Conservation (phyloP, 2,329 filamentous ascomycete species). For the Colletotrichum spaethianum region DNA sequence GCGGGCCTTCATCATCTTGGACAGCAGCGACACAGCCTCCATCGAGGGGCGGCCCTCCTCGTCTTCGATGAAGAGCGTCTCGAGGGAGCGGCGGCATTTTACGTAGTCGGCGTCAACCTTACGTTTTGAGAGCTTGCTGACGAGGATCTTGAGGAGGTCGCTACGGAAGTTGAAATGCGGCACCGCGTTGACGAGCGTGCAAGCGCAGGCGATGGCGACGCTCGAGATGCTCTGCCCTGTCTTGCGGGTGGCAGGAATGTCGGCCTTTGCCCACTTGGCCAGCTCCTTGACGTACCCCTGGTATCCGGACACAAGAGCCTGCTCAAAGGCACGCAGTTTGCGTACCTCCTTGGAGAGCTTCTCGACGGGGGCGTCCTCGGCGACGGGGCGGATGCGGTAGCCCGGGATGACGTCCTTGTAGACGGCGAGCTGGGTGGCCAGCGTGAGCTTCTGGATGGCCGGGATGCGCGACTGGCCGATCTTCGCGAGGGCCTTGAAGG, state of each 20-base stretch:
- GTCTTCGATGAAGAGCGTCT: conserved; percentile 87
- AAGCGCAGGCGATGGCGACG: conserved; percentile 88
- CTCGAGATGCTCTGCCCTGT: conserved; percentile 70
- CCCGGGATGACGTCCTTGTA: conserved; percentile 98
- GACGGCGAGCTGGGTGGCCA: conserved; percentile 89
- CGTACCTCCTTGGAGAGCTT: conserved; percentile 95
- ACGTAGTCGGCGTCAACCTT: conserved; percentile 81
- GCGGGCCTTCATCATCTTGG: conserved; percentile 95
- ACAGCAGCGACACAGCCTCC: conserved; percentile 86
- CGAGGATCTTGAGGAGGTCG: conserved; percentile 89
- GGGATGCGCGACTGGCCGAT: conserved; percentile 79
- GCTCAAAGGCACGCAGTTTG: conserved; percentile 86
- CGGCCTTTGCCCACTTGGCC: conserved; percentile 74
- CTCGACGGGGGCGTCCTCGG: conserved; percentile 80
- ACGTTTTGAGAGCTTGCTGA: conserved; percentile 84
- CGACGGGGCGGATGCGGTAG: conserved; percentile 89
- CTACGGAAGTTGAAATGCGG: conserved; percentile 97
- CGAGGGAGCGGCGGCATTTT: conserved; percentile 83
- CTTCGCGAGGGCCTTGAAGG: conserved; percentile 83
- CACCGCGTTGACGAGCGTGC: conserved; percentile 83
- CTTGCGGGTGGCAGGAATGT: conserved; percentile 55
- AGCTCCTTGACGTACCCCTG: conserved; percentile 87
- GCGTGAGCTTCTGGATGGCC: conserved; percentile 86
- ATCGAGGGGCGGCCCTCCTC: conserved; percentile 91
- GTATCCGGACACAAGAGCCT: conserved; percentile 88